Evolutionary conservation across 176 grass and related monocot genomes (phyloP).

Genomic region (Oryza longistaminata): DNA sequence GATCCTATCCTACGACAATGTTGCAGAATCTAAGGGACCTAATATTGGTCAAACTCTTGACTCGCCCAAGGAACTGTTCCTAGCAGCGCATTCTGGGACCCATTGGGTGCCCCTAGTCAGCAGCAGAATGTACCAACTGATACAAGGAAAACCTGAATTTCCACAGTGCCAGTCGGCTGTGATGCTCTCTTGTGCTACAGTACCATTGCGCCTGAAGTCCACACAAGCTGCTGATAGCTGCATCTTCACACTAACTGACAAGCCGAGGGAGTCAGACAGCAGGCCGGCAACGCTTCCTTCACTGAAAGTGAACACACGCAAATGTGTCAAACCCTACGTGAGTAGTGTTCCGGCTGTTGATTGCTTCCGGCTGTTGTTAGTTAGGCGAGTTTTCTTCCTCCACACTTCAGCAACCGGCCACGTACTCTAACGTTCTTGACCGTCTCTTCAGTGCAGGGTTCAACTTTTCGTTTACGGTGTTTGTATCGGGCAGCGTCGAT

Average conservation of each 20-base stretch:
- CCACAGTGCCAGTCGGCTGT: neutral
- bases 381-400: slow-evolving; percentile 3
- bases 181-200: neutral
- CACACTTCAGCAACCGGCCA: neutral
- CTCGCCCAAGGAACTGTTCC: neutral
- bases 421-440: neutral
- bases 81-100: neutral
- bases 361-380: neutral
- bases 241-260: neutral
- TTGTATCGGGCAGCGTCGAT: too few relatives aligned
- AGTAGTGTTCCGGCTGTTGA: neutral
- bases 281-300: neutral
- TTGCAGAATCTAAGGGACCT: neutral
- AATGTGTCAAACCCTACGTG: slow-evolving; percentile 20
- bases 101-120: neutral
- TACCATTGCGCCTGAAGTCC: neutral
- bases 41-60: neutral
- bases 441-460: neutral
- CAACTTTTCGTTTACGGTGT: too few relatives aligned
- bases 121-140: neutral
- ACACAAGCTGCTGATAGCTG: neutral
- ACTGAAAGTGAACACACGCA: neutral
- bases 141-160: neutral
- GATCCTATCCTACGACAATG: neutral
- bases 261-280: neutral